Base-by-base conservation (phyloP, 495 filamentous ascomycete genomes). In the Talaromyces ruber region DNA sequence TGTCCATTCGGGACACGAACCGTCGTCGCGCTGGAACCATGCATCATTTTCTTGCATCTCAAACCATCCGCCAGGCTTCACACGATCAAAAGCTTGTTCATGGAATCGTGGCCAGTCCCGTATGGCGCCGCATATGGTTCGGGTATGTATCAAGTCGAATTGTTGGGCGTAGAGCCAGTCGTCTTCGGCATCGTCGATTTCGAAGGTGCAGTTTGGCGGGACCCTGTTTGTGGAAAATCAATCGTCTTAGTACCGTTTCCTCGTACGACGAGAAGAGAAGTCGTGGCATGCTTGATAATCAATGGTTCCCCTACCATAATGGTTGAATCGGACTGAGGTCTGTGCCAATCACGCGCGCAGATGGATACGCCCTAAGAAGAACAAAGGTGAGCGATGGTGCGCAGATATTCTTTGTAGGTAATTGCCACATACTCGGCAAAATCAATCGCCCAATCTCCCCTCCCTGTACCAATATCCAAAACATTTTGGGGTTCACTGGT, bases 311-410 rank as follows among this genome's bases (percentile, higher is more conserved):
- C 6, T 52, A 78, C 80, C 75, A 78, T 32, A 68, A 28, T 4
- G 82, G 81, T 66, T 86, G 82, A 53, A 81, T 79, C 1, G 83
- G 75, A 52, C 76, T 79, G 0, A 85, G 66, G 64, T 85, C 82
- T 21, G 88, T 81, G 16, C 88, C 88, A 16, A 87, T 69, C 28
- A 79, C 66, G 47, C 67, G 77, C 77, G 25, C 81, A 81, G 11
- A 82, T 63, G 37, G 62, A 18, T 71, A 70, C 3, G 69, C 72
- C 1, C 74, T 73, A 50, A 74, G 61, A 54, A 76, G 70, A 21
- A 74, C 63, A 11, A 61, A 56, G 43, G 61, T 63, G 12, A 66
- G 43, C 18, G 16, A 39, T 18, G 12, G 45, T n/a, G 2, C 11
- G n/a, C 22, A 47, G 18, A 57, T 22, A 32, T 32, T 18, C n/a